Percentiles rank a stretch among this genome's conserved stretches.
Conservation (phyloP, 208 protist genomes). For the Crithidia thermophila region DNA sequence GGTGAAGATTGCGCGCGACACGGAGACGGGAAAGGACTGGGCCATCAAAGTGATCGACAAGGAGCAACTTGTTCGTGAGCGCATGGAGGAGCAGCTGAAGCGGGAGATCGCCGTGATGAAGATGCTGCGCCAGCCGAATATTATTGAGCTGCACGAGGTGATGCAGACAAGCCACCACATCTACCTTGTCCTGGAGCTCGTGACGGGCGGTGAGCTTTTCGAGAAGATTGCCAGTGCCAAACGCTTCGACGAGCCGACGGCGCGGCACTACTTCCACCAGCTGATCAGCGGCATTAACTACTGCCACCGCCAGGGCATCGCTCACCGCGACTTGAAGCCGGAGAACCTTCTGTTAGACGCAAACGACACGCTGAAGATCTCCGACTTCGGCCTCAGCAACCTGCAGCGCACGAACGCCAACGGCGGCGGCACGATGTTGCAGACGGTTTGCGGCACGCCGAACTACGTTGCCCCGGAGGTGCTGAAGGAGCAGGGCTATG, state of each 20-base stretch:
- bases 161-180: conserved; percentile 90
- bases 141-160: conserved; percentile 88
- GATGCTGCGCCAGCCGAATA: conserved; percentile 84
- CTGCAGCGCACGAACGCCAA: conserved; percentile 53
- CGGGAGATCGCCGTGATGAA: conserved; percentile 92
- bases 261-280: conserved; percentile 95
- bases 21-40: conserved; percentile 74
- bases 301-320: conserved; percentile 89
- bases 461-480: conserved; percentile 95
- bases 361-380: conserved; percentile 86
- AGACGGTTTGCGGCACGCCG: conserved; percentile 91
- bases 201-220: conserved; percentile 94
- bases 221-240: conserved; percentile 84
- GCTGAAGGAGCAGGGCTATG: conserved; percentile 88
- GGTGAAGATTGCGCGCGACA: conserved; percentile 76
- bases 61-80: conserved; percentile 78
- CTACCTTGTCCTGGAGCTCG: conserved; percentile 91
- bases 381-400: conserved; percentile 92
- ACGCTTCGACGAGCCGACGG: conserved; percentile 83
- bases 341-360: conserved; percentile 90
- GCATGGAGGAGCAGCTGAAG: conserved; percentile 92
- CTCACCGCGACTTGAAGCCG: conserved; percentile 91
- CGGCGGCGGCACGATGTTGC: conserved; percentile 65
- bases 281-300: conserved; percentile 93
- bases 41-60: conserved; percentile 93